phyloP scores from a whole-genome alignment of 306 rosid genomes.

The Prinsepia uniflora region DNA sequence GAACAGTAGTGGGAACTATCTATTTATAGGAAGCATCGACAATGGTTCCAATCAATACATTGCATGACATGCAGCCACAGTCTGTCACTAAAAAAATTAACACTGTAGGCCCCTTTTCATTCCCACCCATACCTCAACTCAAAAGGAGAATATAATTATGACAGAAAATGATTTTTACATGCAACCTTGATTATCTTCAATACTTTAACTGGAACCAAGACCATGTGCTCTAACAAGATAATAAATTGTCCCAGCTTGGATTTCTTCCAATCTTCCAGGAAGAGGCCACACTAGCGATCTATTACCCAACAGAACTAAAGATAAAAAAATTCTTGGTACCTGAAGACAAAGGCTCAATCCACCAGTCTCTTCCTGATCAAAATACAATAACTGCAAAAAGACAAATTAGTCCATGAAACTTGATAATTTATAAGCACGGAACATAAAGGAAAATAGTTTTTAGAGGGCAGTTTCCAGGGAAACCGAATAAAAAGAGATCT shows the following conservation, averaged over 20 bases:
- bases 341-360: conserved; percentile 94
- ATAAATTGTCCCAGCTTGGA: not conserved
- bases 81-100: not conserved
- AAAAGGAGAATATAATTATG: not conserved
- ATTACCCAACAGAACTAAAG: not conserved
- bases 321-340: conserved; percentile 46
- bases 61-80: not conserved
- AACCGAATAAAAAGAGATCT: not conserved
- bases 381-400: conserved; percentile 66
- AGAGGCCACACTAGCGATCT: not conserved
- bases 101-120: not conserved
- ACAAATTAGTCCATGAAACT: not conserved
- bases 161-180: conserved; percentile 5
- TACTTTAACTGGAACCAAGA: not conserved
- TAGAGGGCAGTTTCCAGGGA: not conserved
- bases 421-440: not conserved
- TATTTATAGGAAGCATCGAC: not conserved
- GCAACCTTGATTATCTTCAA: not conserved
- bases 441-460: not conserved
- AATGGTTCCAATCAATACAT: not conserved
- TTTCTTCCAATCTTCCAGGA: not conserved
- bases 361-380: conserved; percentile 77
- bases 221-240: not conserved
- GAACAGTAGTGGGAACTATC: not conserved
- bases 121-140: not conserved